These are phyloP conservation scores for Talaromyces sp. DNA, from an alignment of 2,329 filamentous ascomycete genomes.

Conservation along the genomic window DNA sequence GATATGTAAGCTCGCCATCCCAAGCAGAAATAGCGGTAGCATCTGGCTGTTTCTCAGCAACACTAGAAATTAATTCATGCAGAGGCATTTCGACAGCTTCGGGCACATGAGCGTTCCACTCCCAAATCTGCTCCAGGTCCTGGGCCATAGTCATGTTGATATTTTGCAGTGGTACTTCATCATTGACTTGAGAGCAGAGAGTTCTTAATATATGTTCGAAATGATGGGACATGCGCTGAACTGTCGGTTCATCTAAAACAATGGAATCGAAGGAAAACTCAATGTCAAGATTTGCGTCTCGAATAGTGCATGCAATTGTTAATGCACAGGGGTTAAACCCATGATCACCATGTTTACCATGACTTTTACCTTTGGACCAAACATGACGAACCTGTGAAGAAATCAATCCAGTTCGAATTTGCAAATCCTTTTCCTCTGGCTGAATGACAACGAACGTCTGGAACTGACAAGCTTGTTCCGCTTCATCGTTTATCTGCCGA, in stretches of 20 bases:
- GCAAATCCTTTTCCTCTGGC: constrained; percentile 3
- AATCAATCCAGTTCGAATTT: neutral
- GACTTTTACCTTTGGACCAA: constrained; percentile 1
- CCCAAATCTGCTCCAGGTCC: constrained; percentile 9
- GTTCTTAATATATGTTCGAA: constrained; percentile 22
- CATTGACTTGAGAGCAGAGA: neutral
- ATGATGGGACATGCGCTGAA: constrained; percentile 25
- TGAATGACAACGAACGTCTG: constrained; percentile 40
- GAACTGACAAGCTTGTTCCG: constrained; percentile 39
- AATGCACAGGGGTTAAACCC: constrained; percentile 14
- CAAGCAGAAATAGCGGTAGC: constrained; percentile 19
- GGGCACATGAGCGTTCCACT: constrained; percentile 12
- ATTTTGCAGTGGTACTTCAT: neutral
- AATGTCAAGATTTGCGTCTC: neutral
- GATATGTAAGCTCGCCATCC: constrained; percentile 22
- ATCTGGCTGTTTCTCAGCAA: constrained; percentile 6
- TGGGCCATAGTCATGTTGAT: constrained; percentile 29
- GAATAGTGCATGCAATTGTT: constrained; percentile 2
- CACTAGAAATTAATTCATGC: constrained; percentile 1
- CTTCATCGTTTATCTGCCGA: constrained; percentile 50
- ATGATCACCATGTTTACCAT: constrained; percentile 8
- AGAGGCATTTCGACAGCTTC: neutral
- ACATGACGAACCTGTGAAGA: constrained; percentile 1
- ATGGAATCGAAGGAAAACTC: constrained; percentile 10
- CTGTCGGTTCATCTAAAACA: neutral